These are phyloP conservation scores for Pichia gijzeniarum DNA, from an alignment of 805 yeast species.

Conservation along the genomic window DNA sequence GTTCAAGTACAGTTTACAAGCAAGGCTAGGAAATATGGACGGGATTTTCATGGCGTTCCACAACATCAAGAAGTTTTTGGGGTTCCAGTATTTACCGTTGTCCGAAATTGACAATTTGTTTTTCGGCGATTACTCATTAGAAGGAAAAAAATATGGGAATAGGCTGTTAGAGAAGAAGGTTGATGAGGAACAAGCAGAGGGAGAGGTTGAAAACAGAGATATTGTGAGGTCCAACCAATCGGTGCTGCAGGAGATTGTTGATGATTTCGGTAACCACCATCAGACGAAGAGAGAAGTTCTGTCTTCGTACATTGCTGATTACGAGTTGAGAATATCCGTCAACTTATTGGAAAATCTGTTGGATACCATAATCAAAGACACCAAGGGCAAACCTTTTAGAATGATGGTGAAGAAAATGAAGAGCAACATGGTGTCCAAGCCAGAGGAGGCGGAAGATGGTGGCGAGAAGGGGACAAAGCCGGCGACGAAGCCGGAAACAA, in stretches of 20 bases:
- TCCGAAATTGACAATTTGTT: slow-evolving; percentile 59
- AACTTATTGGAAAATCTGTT: slow-evolving; percentile 44
- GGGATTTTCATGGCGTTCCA: slow-evolving; percentile 93
- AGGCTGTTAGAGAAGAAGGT: slow-evolving; percentile 3
- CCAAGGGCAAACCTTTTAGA: slow-evolving; percentile 33
- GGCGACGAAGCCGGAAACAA: background rate
- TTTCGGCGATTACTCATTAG: slow-evolving; percentile 34
- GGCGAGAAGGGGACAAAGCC: no score
- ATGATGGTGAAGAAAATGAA: slow-evolving; percentile 22
- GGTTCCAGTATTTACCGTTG: slow-evolving; percentile 83
- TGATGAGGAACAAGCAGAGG: background rate
- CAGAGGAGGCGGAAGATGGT: background rate
- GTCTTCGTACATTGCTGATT: slow-evolving; percentile 52
- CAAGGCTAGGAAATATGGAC: slow-evolving; percentile 93
- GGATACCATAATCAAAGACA: slow-evolving; percentile 29
- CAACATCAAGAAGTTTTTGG: slow-evolving; percentile 72
- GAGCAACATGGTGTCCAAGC: background rate
- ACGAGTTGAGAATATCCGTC: slow-evolving; percentile 59
- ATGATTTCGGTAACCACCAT: slow-evolving; percentile 26
- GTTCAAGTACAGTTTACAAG: slow-evolving; percentile 83
- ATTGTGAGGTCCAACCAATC: slow-evolving; percentile 5
- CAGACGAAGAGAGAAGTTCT: slow-evolving; percentile 30
- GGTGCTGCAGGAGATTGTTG: slow-evolving; percentile 17
- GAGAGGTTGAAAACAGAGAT: background rate
- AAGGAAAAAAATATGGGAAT: slow-evolving; percentile 5